phyloP scores from a whole-genome alignment of 768 basidiomycete species.

The Boletus tomentosulus region DNA sequence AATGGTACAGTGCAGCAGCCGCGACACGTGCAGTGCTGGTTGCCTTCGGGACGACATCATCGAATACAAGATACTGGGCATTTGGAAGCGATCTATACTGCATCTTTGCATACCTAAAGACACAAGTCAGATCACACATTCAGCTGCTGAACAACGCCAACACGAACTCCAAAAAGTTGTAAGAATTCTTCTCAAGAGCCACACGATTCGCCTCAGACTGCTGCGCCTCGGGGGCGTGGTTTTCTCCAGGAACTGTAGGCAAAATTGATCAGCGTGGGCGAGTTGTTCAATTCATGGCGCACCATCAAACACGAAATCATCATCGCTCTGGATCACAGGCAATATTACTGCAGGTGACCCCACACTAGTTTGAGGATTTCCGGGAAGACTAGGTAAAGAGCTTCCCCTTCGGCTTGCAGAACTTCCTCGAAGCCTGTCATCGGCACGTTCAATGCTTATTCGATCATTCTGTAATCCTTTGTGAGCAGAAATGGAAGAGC shows the following conservation, averaged over 20 bases:
- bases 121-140: slow-evolving; percentile 9
- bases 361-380: slow-evolving; percentile 37
- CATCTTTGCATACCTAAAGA: slow-evolving; percentile 70
- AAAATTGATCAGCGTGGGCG: slow-evolving; percentile 12
- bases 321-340: slow-evolving; percentile 42
- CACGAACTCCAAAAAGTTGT: slow-evolving; percentile 75
- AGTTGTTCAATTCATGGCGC: slow-evolving; percentile 11
- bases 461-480: slow-evolving; percentile 37
- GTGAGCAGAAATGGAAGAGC: slow-evolving; percentile 47
- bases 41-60: slow-evolving; percentile 57
- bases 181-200: slow-evolving; percentile 70
- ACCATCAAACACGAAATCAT: slow-evolving; percentile 71
- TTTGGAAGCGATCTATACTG: slow-evolving; percentile 57
- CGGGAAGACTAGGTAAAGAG: slow-evolving; percentile 49
- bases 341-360: slow-evolving; percentile 49
- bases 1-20: slow-evolving; percentile 80
- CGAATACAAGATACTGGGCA: slow-evolving; percentile 51
- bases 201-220: slow-evolving; percentile 51
- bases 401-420: slow-evolving; percentile 56
- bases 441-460: slow-evolving; percentile 48
- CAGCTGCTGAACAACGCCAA: background rate
- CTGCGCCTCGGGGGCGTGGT: slow-evolving; percentile 42
- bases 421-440: slow-evolving; percentile 50
- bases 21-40: slow-evolving; percentile 76
- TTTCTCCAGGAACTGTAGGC: slow-evolving; percentile 26